A percentile compares a stretch with the other conserved stretches of the same genome.
phyloP scores from a whole-genome alignment of 2,329 filamentous ascomycete genomes.

The Hymenotorrendiella dingleyae region DNA sequence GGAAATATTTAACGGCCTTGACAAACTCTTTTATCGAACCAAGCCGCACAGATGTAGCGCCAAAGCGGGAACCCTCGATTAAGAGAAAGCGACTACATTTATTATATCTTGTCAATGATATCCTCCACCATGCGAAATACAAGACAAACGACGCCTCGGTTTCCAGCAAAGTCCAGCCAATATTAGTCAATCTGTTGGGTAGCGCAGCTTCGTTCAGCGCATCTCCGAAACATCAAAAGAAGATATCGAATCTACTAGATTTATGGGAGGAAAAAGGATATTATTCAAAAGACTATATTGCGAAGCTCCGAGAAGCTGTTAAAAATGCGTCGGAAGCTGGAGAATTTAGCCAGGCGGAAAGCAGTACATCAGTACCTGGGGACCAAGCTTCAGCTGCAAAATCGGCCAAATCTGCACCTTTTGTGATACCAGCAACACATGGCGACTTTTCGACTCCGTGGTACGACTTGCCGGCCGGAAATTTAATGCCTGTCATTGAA shows the following conservation, averaged over 20 bases:
- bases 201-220: conserved; percentile 51
- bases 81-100: conserved; percentile 68
- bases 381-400: conserved; percentile 39
- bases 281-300: conserved; percentile 47
- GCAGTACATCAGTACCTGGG: conserved; percentile 2
- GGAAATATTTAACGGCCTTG: conserved; percentile 69
- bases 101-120: conserved; percentile 73
- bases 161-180: conserved; percentile 49
- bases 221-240: conserved; percentile 59
- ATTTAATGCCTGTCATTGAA: conserved; percentile 72
- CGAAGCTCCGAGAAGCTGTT: conserved; percentile 54
- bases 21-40: conserved; percentile 49
- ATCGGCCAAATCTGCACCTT: conserved; percentile 56
- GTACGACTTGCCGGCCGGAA: conserved; percentile 78
- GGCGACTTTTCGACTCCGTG: conserved; percentile 68
- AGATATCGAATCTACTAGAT: conserved; percentile 57
- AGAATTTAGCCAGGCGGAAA: conserved; percentile 23
- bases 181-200: conserved; percentile 57
- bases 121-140: conserved; percentile 63
- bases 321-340: conserved; percentile 35
- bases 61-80: conserved; percentile 45
- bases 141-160: conserved; percentile 45
- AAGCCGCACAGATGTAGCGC: conserved; percentile 25
- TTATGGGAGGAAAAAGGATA: conserved; percentile 67
- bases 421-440: conserved; percentile 68